phyloP scores from a whole-genome alignment of 352 stramenopile species.

The Pythium dissimile region DNA sequence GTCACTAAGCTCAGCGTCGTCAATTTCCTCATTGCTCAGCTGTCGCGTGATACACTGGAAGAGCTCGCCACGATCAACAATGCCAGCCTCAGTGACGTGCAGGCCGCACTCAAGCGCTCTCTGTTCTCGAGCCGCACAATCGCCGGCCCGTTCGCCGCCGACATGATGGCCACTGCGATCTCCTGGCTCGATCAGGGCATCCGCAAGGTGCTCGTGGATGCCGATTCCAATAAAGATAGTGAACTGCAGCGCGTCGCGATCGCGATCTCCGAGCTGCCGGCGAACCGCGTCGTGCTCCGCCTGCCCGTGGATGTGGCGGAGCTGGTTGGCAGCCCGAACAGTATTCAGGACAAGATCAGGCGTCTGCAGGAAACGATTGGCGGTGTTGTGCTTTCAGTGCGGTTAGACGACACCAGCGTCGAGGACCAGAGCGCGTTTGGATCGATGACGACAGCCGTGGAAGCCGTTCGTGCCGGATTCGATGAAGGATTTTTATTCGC shows the following conservation, averaged over 20 bases:
- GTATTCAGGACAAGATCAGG: conserved; percentile 35
- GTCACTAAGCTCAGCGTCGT: conserved; percentile 48
- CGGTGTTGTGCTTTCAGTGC: conserved; percentile 49
- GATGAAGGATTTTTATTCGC: conserved; percentile 54
- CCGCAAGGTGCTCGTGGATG: conserved; percentile 50
- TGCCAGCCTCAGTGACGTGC: conserved; percentile 18
- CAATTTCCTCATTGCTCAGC: conserved; percentile 33
- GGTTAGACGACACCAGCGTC: conserved; percentile 13
- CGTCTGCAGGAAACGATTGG: conserved; percentile 30
- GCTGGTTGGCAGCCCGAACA: conserved; percentile 15
- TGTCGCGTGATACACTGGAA: conserved; percentile 29
- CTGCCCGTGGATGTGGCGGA: conserved; percentile 37
- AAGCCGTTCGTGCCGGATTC: conserved; percentile 35
- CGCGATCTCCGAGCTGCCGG: conserved; percentile 64
- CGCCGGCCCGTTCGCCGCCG: conserved; percentile 53
- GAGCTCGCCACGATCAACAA: conserved; percentile 13
- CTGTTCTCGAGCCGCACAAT: conserved; percentile 47
- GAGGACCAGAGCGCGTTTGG: conserved; percentile 24
- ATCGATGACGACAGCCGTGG: conserved; percentile 26
- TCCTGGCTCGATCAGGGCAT: conserved; percentile 69
- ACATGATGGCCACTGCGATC: conserved; percentile 52
- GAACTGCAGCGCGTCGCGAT: conserved; percentile 46
- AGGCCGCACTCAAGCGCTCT: conserved; percentile 37
- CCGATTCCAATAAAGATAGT: conserved; percentile 36
- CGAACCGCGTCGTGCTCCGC: conserved; percentile 54